These are phyloP conservation scores for Artemisia tridentata DNA, from an alignment of 129 eudicot genomes.

Conservation along the genomic window DNA sequence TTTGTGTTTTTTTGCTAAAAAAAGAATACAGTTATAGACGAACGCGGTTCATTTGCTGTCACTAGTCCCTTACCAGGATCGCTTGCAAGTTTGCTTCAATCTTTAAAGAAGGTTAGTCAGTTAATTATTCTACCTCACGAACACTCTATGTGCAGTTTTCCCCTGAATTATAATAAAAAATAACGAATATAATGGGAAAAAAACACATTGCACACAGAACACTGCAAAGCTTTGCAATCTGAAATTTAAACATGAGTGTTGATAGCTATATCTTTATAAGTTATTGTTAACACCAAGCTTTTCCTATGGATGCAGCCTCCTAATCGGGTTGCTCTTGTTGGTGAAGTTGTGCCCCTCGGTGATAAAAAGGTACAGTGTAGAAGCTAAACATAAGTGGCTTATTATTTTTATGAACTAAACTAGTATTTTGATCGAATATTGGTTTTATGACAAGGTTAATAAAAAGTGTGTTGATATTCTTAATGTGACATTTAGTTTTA, in stretches of 20 bases:
- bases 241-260: constrained; percentile 1
- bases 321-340: constrained; percentile 77
- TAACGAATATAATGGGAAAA: not conserved
- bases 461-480: not conserved
- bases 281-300: constrained; percentile 16
- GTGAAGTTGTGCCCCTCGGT: constrained; percentile 58
- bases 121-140: constrained; percentile 14
- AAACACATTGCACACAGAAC: not conserved
- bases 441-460: not conserved
- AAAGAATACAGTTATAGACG: constrained; percentile 83
- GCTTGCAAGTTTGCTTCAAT: constrained; percentile 60
- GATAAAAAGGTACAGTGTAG: constrained; percentile 64
- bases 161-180: not conserved
- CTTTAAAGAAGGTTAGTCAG: constrained; percentile 60
- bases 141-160: not conserved
- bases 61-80: constrained; percentile 75
- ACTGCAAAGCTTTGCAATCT: constrained; percentile 12
- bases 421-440: constrained; percentile 7
- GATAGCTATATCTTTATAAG: constrained; percentile 9
- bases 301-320: constrained; percentile 58
- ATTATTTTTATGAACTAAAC: constrained; percentile 5
- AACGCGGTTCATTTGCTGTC: constrained; percentile 85
- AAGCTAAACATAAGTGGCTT: constrained; percentile 1
- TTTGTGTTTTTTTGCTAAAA: constrained; percentile 32
- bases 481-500: constrained; percentile 17